phyloP scores from a whole-genome alignment of 495 filamentous ascomycete species.

The Penicillium manginii region DNA sequence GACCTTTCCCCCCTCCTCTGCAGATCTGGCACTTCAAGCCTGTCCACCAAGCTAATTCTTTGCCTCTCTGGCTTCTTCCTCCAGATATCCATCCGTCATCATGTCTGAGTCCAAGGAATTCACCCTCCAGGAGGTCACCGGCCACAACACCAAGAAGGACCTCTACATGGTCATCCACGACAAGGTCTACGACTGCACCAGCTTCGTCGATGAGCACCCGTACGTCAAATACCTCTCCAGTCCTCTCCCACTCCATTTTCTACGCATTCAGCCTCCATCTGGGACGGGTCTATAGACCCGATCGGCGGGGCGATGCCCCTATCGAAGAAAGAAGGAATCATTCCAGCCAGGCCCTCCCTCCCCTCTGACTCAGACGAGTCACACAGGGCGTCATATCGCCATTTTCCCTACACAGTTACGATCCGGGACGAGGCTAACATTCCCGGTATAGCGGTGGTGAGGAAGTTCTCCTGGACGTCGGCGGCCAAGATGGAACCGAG shows the following conservation, averaged over 20 bases:
- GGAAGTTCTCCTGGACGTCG: constrained; percentile 96
- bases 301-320: constrained; percentile 3
- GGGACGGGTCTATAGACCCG: not conserved
- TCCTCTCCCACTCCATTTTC: not conserved
- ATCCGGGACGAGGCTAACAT: constrained; percentile 11
- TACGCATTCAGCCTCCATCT: not conserved
- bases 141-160: constrained; percentile 95
- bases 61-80: not conserved
- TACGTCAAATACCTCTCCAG: constrained; percentile 57
- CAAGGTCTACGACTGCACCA: constrained; percentile 87
- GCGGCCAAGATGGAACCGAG: constrained; percentile 94
- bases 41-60: not conserved
- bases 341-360: not conserved
- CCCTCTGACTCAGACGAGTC: not conserved
- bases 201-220: constrained; percentile 99
- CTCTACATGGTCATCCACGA: constrained; percentile 91
- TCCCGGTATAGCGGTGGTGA: constrained; percentile 78
- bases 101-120: constrained; percentile 72
- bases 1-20: constrained; percentile 2
- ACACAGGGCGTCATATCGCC: not conserved
- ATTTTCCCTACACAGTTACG: not conserved
- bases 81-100: constrained; percentile 33
- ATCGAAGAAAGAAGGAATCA: constrained; percentile 6
- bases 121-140: constrained; percentile 83
- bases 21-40: constrained; percentile 2